phyloP scores from a whole-genome alignment of 2,329 filamentous ascomycete species.

The Diaporthe amygdali region DNA sequence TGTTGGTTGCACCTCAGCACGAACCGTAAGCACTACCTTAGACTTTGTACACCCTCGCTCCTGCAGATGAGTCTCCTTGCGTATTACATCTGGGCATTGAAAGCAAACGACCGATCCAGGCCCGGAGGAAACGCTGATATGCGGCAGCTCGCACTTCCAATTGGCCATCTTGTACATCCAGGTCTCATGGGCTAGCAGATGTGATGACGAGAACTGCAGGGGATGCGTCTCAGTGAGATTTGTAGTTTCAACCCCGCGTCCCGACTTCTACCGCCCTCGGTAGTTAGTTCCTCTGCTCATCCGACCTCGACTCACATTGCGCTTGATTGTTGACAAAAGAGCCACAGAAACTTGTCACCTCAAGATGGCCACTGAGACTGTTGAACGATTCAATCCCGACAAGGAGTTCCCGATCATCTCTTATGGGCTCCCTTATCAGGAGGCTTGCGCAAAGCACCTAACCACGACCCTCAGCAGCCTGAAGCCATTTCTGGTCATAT shows the following conservation, averaged over 20 bases:
- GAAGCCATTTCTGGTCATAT: slow-evolving; percentile 28
- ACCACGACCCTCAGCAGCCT: slow-evolving; percentile 19
- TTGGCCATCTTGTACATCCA: neutral
- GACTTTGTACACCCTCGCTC: too few relatives aligned
- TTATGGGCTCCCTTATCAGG: slow-evolving; percentile 25
- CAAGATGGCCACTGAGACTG: slow-evolving; percentile 18
- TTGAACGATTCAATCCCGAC: slow-evolving; percentile 22
- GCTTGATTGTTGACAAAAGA: too few relatives aligned
- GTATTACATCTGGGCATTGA: neutral
- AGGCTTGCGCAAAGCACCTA: slow-evolving; percentile 26
- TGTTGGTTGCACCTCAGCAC: too few relatives aligned
- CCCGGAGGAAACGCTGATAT: neutral
- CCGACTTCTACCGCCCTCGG: neutral
- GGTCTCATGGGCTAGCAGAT: neutral
- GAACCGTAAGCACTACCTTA: neutral
- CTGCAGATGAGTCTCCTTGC: neutral
- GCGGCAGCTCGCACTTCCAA: neutral
- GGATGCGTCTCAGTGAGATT: neutral
- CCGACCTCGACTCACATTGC: neutral
- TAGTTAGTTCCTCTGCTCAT: neutral
- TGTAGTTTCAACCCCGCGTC: neutral
- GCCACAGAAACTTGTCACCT: neutral
- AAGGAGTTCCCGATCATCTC: slow-evolving; percentile 26
- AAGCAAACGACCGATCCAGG: neutral
- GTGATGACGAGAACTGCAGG: neutral